Conservation (phyloP, 164 flowering plant species). For the Dillenia suffruticosa region DNA sequence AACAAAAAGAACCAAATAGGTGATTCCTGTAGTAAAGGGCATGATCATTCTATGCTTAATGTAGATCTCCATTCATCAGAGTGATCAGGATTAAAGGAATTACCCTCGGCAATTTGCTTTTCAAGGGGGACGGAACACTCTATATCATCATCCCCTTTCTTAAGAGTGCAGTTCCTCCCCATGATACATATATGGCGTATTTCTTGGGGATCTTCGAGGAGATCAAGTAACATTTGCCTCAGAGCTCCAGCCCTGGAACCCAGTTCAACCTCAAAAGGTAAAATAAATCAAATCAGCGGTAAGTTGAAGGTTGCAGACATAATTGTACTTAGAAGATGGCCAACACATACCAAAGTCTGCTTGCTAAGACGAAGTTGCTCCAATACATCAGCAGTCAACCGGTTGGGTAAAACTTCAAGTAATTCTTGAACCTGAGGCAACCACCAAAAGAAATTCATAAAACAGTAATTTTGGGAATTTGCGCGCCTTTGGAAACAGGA, state of each 20-base stretch:
- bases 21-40: neutral
- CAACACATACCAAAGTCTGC: constrained; percentile 67
- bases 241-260: constrained; percentile 93
- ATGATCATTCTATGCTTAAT: neutral
- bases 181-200: constrained; percentile 88
- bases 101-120: constrained; percentile 95
- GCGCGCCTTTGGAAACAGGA: no score
- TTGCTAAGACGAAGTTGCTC: constrained; percentile 96
- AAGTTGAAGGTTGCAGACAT: neutral
- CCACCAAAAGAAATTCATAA: no score
- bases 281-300: constrained; percentile 1
- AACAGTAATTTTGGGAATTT: no score
- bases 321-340: neutral
- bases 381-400: constrained; percentile 76
- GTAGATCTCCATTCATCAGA: neutral
- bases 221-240: constrained; percentile 95
- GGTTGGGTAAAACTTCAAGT: constrained; percentile 86
- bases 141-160: constrained; percentile 41
- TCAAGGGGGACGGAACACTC: constrained; percentile 78
- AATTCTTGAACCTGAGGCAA: constrained; percentile 69
- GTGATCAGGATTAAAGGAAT: neutral
- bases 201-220: constrained; percentile 92
- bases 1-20: constrained; percentile 5
- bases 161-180: constrained; percentile 83
- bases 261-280: constrained; percentile 69